These are phyloP conservation scores for Pseudocercospora fuligena DNA, from an alignment of 2,329 filamentous ascomycete species.

Conservation along the genomic window DNA sequence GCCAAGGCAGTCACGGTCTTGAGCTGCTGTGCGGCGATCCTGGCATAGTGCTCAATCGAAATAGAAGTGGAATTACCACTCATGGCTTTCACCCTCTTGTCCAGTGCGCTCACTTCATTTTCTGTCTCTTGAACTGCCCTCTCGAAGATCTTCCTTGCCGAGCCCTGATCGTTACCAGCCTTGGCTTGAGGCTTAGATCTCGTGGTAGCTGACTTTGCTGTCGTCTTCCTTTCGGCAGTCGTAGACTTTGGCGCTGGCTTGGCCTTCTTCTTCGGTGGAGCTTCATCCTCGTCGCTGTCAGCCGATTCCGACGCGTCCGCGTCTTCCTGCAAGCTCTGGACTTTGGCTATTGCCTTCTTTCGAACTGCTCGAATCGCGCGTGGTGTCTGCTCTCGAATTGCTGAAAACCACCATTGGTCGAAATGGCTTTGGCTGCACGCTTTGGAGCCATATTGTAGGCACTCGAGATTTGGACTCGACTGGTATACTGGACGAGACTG, in stretches of 20 bases:
- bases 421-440: neutral
- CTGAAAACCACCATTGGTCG: too few relatives aligned
- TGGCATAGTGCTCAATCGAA: slow-evolving; percentile 1
- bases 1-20: neutral
- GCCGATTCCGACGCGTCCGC: neutral
- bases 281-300: neutral
- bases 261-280: neutral
- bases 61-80: slow-evolving; percentile 2
- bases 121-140: slow-evolving; percentile 8
- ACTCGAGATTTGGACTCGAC: too few relatives aligned
- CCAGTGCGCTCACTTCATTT: neutral
- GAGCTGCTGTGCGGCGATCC: neutral
- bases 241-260: neutral
- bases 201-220: neutral
- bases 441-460: neutral
- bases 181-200: neutral
- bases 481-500: too few relatives aligned
- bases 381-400: neutral
- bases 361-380: neutral
- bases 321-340: neutral
- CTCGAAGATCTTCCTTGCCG: slow-evolving; percentile 9
- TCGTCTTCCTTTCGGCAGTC: neutral
- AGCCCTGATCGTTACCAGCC: neutral
- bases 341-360: neutral
- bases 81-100: slow-evolving; percentile 20